Conservation (phyloP, 495 filamentous ascomycete genomes). For the Trichoderma orchidacearum region DNA sequence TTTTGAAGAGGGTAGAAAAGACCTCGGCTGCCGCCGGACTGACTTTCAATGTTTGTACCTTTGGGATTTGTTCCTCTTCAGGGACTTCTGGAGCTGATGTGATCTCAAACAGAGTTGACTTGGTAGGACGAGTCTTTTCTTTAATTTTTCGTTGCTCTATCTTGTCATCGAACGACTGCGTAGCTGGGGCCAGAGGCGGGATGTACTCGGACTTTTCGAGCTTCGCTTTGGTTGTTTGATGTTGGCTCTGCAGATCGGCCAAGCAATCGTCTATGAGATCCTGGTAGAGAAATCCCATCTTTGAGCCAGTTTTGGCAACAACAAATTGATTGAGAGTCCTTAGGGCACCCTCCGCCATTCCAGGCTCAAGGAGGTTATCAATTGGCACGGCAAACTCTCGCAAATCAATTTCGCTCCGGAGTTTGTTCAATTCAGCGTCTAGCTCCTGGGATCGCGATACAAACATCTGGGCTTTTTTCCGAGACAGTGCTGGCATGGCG, state of each 20-base stretch:
- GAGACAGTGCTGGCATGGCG: slow-evolving; percentile 12
- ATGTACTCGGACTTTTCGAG: not conserved
- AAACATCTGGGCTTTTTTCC: slow-evolving; percentile 16
- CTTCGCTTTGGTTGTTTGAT: slow-evolving; percentile 8
- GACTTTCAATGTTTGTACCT: slow-evolving; percentile 10
- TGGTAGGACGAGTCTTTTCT: slow-evolving; percentile 20
- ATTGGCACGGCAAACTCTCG: slow-evolving; percentile 17
- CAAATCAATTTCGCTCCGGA: slow-evolving; percentile 18
- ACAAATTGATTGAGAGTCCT: slow-evolving; percentile 18
- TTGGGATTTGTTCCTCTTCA: not conserved
- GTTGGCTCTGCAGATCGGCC: slow-evolving; percentile 8
- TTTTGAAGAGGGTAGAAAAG: slow-evolving; percentile 16
- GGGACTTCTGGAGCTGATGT: not conserved
- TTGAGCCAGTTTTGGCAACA: slow-evolving; percentile 17
- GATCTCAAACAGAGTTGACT: slow-evolving; percentile 17
- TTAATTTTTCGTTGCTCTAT: slow-evolving; percentile 16
- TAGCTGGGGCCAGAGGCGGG: not conserved
- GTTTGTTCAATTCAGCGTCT: slow-evolving; percentile 11
- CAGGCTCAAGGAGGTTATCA: slow-evolving; percentile 20
- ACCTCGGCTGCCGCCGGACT: slow-evolving; percentile 12
- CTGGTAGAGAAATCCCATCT: slow-evolving; percentile 20
- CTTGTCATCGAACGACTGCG: slow-evolving; percentile 4
- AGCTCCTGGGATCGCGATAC: slow-evolving; percentile 12
- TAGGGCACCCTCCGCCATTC: slow-evolving; percentile 17
- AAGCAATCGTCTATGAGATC: slow-evolving; percentile 18